A percentile compares a stretch with the other conserved stretches of the same genome.
Evolutionary conservation across 116 monocot genomes (phyloP).

Genomic region (Thalassia testudinum): DNA sequence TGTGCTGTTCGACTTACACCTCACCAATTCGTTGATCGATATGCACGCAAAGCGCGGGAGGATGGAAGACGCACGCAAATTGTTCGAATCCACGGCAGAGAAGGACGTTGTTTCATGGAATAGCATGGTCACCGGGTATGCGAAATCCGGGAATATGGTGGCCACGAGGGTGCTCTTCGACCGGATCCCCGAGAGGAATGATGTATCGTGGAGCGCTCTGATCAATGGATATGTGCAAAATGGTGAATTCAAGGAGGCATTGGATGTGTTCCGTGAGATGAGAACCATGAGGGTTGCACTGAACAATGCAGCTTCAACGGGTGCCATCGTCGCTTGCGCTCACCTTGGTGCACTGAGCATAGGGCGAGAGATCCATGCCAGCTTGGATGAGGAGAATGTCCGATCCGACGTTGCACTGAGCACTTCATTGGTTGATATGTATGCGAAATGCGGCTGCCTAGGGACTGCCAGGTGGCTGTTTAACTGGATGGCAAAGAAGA

Average conservation of each 20-base stretch:
- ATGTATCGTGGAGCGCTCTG: conserved; percentile 61
- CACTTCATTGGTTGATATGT: conserved; percentile 79
- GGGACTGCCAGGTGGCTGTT: conserved; percentile 40
- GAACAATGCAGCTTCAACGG: conserved; percentile 41
- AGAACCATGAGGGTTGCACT: conserved; percentile 21
- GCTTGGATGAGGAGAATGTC: conserved; percentile 27
- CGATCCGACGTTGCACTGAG: conserved; percentile 40
- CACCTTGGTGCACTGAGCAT: conserved; percentile 50
- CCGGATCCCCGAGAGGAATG: conserved; percentile 20
- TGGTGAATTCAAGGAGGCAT: conserved; percentile 47
- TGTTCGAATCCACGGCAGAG: conserved; percentile 20
- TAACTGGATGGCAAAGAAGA: conserved; percentile 26
- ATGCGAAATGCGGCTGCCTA: conserved; percentile 88
- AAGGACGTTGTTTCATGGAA: conserved; percentile 38
- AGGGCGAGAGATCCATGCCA: conserved; percentile 68
- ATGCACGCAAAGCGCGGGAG: conserved; percentile 65
- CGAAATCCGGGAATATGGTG: conserved; percentile 12
- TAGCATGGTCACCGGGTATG: conserved; percentile 23
- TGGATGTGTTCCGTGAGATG: conserved; percentile 48
- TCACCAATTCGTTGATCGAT: conserved; percentile 25
- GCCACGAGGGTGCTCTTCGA: conserved; percentile 40
- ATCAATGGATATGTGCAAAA: conserved; percentile 80
- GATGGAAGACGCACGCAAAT: conserved; percentile 25
- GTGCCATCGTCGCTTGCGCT: conserved; percentile 56
- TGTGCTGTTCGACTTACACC: conserved; percentile 1